A percentile compares a stretch with the other conserved stretches of the same genome.
phyloP scores from a whole-genome alignment of 2,329 filamentous ascomycete genomes.

The Xylaria sp. region DNA sequence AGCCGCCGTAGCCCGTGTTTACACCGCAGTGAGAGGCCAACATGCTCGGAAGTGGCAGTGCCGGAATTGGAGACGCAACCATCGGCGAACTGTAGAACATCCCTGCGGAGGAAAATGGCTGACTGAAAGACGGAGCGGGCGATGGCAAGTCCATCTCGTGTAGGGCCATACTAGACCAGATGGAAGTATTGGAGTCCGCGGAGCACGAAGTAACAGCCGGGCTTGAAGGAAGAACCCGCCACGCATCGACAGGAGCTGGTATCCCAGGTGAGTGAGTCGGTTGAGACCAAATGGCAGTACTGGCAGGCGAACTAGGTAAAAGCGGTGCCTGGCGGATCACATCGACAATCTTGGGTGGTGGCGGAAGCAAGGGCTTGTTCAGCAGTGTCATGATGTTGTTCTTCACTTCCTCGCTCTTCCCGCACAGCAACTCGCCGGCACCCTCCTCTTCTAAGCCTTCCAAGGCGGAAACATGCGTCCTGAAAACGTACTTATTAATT shows the following conservation, averaged over 20 bases:
- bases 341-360: constrained; percentile 88
- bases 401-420: constrained; percentile 94
- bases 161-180: constrained; percentile 84
- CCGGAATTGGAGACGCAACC: constrained; percentile 77
- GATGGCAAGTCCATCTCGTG: constrained; percentile 80
- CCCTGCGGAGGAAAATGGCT: constrained; percentile 77
- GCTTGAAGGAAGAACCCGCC: constrained; percentile 91
- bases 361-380: constrained; percentile 83
- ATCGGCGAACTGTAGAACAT: constrained; percentile 85
- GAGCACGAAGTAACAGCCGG: constrained; percentile 79
- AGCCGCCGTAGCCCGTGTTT: constrained; percentile 78
- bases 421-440: constrained; percentile 89
- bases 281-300: constrained; percentile 84
- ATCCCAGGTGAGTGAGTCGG: constrained; percentile 71
- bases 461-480: constrained; percentile 85
- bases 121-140: constrained; percentile 82
- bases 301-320: constrained; percentile 82
- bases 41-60: constrained; percentile 87
- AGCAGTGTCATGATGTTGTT: constrained; percentile 84
- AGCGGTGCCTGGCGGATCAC: constrained; percentile 87
- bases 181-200: constrained; percentile 74
- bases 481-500: constrained; percentile 96
- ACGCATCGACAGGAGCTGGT: constrained; percentile 81
- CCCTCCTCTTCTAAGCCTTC: constrained; percentile 98
- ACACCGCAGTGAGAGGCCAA: constrained; percentile 86